A percentile compares a stretch with the other conserved stretches of the same genome.
phyloP scores from a whole-genome alignment of 2,329 filamentous ascomycete genomes.

The Exophiala sp. region DNA sequence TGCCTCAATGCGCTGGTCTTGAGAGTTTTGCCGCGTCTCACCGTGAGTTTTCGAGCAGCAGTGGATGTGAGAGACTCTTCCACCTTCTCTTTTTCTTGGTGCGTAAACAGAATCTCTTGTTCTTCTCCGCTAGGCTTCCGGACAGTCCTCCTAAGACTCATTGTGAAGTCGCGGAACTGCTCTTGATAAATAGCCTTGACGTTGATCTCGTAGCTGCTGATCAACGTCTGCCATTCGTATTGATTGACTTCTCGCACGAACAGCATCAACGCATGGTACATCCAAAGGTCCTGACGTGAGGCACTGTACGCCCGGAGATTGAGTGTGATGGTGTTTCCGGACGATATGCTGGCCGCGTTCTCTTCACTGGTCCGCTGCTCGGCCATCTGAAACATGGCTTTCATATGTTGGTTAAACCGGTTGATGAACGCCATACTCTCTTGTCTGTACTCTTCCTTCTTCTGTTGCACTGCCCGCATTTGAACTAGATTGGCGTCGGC shows the following conservation, averaged over 20 bases:
- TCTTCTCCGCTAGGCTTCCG: constrained; percentile 72
- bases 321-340: constrained; percentile 53
- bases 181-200: constrained; percentile 71
- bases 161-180: constrained; percentile 71
- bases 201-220: constrained; percentile 74
- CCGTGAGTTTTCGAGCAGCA: constrained; percentile 83
- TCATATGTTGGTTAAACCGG: constrained; percentile 75
- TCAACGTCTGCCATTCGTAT: constrained; percentile 70
- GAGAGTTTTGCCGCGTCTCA: constrained; percentile 82
- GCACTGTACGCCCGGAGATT: constrained; percentile 65
- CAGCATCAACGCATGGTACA: constrained; percentile 78
- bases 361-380: constrained; percentile 63
- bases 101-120: constrained; percentile 78
- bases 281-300: constrained; percentile 71
- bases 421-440: constrained; percentile 72
- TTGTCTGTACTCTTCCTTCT: constrained; percentile 78
- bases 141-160: constrained; percentile 73
- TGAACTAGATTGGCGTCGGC: constrained; percentile 69
- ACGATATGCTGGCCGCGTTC: constrained; percentile 43
- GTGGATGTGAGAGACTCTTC: constrained; percentile 59
- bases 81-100: constrained; percentile 82
- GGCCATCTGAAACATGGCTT: constrained; percentile 69
- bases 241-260: constrained; percentile 82
- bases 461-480: constrained; percentile 91
- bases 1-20: constrained; percentile 41